Evolutionary conservation across 2,329 filamentous ascomycete genomes (phyloP).

Genomic region (Apiospora marii): DNA sequence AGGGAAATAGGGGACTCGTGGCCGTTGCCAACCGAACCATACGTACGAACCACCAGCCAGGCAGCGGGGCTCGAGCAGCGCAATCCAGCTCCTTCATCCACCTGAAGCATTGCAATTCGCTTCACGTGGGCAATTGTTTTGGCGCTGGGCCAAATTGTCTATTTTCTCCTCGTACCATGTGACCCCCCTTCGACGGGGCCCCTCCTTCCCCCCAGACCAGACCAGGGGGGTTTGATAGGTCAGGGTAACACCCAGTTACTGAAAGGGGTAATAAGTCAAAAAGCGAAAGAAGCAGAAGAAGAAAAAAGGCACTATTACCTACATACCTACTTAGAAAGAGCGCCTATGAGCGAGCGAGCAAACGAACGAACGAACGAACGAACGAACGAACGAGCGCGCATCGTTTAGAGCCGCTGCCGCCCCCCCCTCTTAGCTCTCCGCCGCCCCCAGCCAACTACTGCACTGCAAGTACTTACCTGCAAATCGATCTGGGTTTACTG

Average conservation of each 20-base stretch:
- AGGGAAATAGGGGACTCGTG: neutral
- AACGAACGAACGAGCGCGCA: neutral
- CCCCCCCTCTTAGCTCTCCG: neutral
- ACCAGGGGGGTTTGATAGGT: neutral
- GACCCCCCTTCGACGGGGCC: neutral
- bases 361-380: too few relatives aligned
- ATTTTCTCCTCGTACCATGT: slow-evolving; percentile 10
- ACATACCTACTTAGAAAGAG: neutral
- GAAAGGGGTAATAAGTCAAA: slow-evolving; percentile 12
- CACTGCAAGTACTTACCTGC: neutral
- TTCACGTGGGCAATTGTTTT: slow-evolving; percentile 18
- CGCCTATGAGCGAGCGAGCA: too few relatives aligned
- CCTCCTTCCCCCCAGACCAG: neutral
- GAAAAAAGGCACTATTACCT: neutral
- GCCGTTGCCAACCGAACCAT: slow-evolving; percentile 1
- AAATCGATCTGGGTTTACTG: neutral
- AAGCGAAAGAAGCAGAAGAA: neutral
- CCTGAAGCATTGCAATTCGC: neutral
- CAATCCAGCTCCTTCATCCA: neutral
- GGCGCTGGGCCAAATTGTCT: slow-evolving; percentile 3
- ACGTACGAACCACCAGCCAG: neutral
- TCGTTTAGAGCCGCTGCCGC: neutral
- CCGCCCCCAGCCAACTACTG: neutral
- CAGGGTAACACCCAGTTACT: slow-evolving; percentile 9
- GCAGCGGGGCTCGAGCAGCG: neutral